Evolutionary conservation across 495 filamentous ascomycete species (phyloP).

Genomic region (Elasticomyces elasticus): DNA sequence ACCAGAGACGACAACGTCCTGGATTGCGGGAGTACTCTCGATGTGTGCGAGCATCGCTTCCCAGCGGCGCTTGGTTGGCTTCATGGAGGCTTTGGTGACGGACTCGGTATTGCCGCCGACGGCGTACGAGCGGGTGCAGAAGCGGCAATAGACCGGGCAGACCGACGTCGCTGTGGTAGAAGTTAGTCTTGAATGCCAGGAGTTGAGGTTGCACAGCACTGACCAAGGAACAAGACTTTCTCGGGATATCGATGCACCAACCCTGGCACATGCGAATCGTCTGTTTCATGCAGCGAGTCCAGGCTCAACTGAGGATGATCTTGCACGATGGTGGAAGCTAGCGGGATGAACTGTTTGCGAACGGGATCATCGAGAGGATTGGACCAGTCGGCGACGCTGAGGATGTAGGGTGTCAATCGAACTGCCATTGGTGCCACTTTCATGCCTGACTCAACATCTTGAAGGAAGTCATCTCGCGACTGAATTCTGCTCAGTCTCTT

Average conservation of each 20-base stretch:
- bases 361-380: constrained; percentile 47
- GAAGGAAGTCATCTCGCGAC: constrained; percentile 41
- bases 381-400: constrained; percentile 45
- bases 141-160: constrained; percentile 50
- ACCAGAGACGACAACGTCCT: constrained; percentile 49
- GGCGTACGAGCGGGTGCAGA: constrained; percentile 49
- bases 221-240: constrained; percentile 50
- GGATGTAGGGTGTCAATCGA: constrained; percentile 45
- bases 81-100: constrained; percentile 40
- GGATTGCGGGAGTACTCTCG: constrained; percentile 35
- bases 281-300: constrained; percentile 39
- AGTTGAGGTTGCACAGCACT: constrained; percentile 15
- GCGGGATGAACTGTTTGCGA: constrained; percentile 44
- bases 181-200: background rate
- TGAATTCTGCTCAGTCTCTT: constrained; percentile 20
- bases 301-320: constrained; percentile 39
- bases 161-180: constrained; percentile 35
- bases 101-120: constrained; percentile 43
- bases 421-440: constrained; percentile 44
- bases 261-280: constrained; percentile 35
- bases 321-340: constrained; percentile 38
- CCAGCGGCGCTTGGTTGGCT: constrained; percentile 36
- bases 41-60: constrained; percentile 43
- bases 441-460: constrained; percentile 42
- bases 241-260: constrained; percentile 51